Conservation (phyloP, 768 basidiomycete genomes). For the Podaxis pistillaris region DNA sequence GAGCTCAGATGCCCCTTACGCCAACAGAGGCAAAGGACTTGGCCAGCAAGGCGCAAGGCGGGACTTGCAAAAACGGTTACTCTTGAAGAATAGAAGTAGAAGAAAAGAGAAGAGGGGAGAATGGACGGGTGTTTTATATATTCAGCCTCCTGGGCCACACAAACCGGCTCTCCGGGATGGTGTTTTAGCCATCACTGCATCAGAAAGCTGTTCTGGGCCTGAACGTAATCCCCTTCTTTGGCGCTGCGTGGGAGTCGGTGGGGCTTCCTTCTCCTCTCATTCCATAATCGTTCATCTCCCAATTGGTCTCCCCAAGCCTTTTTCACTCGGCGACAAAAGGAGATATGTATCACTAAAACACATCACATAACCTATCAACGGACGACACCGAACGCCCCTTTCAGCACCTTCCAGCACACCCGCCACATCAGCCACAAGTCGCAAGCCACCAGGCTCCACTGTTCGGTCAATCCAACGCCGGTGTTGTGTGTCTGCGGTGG, state of each 20-base stretch:
- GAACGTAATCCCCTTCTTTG: neutral
- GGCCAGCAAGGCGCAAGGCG: constrained; percentile 16
- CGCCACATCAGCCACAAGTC: neutral
- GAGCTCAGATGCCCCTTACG: constrained; percentile 13
- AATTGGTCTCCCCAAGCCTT: neutral
- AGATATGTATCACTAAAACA: neutral
- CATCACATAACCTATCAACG: neutral
- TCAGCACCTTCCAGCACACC: neutral
- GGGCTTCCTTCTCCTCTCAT: neutral
- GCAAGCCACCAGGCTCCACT: neutral
- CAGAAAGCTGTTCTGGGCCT: neutral
- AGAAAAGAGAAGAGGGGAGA: neutral
- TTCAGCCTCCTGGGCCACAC: neutral
- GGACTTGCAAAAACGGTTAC: constrained; percentile 8
- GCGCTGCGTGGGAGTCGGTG: constrained; percentile 4
- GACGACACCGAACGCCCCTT: neutral
- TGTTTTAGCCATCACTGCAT: neutral
- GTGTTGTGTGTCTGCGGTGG: neutral
- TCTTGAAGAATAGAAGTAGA: neutral
- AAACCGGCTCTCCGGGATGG: neutral
- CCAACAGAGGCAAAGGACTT: constrained; percentile 11
- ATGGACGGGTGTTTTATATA: neutral
- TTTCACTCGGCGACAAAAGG: neutral
- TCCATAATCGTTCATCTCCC: neutral
- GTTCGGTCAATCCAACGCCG: neutral